Evolutionary conservation across 441 rosid genomes (phyloP).

Genomic region (Bruguiera hainesii): DNA sequence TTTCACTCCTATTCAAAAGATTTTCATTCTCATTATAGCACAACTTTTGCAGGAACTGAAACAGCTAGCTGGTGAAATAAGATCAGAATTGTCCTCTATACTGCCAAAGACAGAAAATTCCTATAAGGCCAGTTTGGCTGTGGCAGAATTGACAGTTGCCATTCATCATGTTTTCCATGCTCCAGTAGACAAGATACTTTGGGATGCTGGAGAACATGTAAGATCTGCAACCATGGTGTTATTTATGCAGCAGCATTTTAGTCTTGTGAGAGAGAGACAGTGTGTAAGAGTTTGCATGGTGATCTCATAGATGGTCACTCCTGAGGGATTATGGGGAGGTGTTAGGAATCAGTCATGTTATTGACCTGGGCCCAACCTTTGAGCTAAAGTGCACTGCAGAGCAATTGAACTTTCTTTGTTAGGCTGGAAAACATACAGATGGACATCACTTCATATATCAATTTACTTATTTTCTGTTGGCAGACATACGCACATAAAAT

Average conservation of each 20-base stretch:
- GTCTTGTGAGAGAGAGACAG: background rate
- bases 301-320: background rate
- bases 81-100: constrained; percentile 52
- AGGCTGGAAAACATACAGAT: background rate
- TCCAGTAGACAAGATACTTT: constrained; percentile 76
- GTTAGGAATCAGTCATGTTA: background rate
- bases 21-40: constrained; percentile 10
- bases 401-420: background rate
- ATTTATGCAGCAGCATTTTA: background rate
- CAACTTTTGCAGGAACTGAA: constrained; percentile 62
- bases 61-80: constrained; percentile 66
- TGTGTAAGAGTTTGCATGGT: background rate
- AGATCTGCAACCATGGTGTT: constrained; percentile 20
- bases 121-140: constrained; percentile 64
- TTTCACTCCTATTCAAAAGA: constrained; percentile 5
- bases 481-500: constrained; percentile 95
- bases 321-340: background rate
- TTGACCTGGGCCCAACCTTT: background rate
- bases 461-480: constrained; percentile 17
- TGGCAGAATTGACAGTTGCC: constrained; percentile 78
- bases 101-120: constrained; percentile 46
- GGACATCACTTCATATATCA: background rate
- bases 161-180: constrained; percentile 82
- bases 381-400: background rate
- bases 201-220: constrained; percentile 94